Base-by-base conservation (phyloP, 306 rosid genomes). In the Sicyos edulis region DNA sequence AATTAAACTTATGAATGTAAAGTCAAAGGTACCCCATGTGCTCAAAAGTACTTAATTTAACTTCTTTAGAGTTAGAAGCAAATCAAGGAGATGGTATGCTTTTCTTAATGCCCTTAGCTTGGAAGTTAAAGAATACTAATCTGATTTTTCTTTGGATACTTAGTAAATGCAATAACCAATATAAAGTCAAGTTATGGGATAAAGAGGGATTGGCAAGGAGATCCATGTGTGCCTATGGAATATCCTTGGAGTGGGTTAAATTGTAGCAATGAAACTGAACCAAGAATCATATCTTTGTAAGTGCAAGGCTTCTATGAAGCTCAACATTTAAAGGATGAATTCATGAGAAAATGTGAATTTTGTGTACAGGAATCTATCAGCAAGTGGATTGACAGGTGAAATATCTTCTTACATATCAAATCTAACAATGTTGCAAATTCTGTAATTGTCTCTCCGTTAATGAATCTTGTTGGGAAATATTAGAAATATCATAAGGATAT, bases 131-230 rank as follows among this genome's bases (percentile, higher is more conserved):
- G 32, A 26, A 26, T 26, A 26, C 32, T 26, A 26, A 26, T 26
- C 32, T 26, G 32, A 26, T 65, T 42, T 17, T 65, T 44, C 60
- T 70, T 6, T 71, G 70, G 20, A 78, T 68, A 68, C 19, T 56
- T 26, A 89, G 92, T 83, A 70, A 85, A 69, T 74, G 87, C 90
- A 10, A 76, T 87, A 22, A 69, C 72, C 70, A 83, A 26, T 57
- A 80, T 85, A 67, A 83, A 80, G 77, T 71, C 52, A 17, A 47
- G 54, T 19, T 85, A 85, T 72, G 76, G 68, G 44, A 70, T 83
- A 77, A 29, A 32, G 47, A n/a, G n/a, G n/a, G n/a, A n/a, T n/a
- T n/a, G n/a, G n/a, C n/a, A n/a, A n/a, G n/a, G n/a, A n/a, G n/a
- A 61, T 61, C 67, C 67, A 61, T 32, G 67, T 32, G 67, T 61